Evolutionary conservation across 148 eudicot species (phyloP).

Genomic region (Cornus kousa): DNA sequence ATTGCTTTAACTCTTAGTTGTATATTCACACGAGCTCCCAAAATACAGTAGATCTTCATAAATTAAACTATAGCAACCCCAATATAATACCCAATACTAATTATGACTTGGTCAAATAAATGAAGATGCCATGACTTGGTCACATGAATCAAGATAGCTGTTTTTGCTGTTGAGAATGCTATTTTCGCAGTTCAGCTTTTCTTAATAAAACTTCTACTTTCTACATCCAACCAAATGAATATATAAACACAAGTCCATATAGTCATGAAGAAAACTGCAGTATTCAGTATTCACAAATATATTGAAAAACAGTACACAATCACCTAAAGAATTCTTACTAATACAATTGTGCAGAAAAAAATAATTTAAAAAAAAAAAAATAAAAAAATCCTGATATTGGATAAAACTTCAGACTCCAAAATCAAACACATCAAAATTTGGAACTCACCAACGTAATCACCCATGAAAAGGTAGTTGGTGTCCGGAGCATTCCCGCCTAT

Average conservation of each 20-base stretch:
- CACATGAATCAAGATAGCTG: not conserved
- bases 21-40: not conserved
- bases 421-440: not conserved
- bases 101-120: not conserved
- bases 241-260: not conserved
- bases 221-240: not conserved
- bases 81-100: not conserved
- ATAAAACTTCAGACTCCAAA: not conserved
- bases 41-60: not conserved
- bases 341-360: not conserved
- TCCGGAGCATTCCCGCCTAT: constrained; percentile 91
- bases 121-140: not conserved
- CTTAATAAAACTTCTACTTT: not conserved
- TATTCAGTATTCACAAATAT: not conserved
- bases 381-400: not conserved
- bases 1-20: not conserved
- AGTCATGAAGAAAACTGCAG: not conserved
- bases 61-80: not conserved
- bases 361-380: no score
- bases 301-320: not conserved
- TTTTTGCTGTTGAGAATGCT: not conserved
- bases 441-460: constrained; percentile 86
- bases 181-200: not conserved
- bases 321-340: not conserved
- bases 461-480: constrained; percentile 94